A percentile compares a stretch with the other conserved stretches of the same genome.
phyloP scores from a whole-genome alignment of 306 rosid species.

The Inga oerstediana region DNA sequence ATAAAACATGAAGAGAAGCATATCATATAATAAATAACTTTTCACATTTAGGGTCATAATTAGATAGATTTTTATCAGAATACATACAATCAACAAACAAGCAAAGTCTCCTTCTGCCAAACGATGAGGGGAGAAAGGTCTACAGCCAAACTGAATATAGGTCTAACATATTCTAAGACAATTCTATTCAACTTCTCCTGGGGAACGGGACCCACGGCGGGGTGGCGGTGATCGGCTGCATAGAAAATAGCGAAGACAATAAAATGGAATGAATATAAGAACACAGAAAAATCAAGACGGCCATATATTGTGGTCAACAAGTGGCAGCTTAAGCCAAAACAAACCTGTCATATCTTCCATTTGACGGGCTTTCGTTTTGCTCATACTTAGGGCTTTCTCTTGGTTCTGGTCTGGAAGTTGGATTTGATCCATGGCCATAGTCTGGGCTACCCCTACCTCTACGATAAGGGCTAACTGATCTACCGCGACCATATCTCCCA shows the following conservation, averaged over 20 bases:
- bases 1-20: conserved; percentile 18
- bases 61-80: conserved; percentile 4
- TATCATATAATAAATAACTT: conserved; percentile 12
- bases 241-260: conserved; percentile 21
- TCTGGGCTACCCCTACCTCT: conserved; percentile 85
- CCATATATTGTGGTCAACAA: background rate
- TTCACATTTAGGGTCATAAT: conserved; percentile 33
- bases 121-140: background rate
- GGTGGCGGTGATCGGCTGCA: conserved; percentile 77
- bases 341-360: conserved; percentile 72
- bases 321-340: background rate
- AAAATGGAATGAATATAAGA: background rate
- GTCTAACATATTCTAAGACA: conserved; percentile 44
- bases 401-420: conserved; percentile 59
- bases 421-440: conserved; percentile 74
- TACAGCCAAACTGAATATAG: conserved; percentile 23
- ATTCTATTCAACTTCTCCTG: conserved; percentile 36
- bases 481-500: conserved; percentile 66
- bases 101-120: conserved; percentile 33
- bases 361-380: conserved; percentile 59
- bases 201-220: conserved; percentile 55
- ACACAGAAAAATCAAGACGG: background rate
- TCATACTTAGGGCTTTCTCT: conserved; percentile 75
- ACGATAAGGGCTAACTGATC: conserved; percentile 78
- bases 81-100: conserved; percentile 32